A percentile compares a stretch with the other conserved stretches of the same genome.
phyloP scores from a whole-genome alignment of 1,284 basidiomycete genomes.

The Stygiomarasmius scandens region DNA sequence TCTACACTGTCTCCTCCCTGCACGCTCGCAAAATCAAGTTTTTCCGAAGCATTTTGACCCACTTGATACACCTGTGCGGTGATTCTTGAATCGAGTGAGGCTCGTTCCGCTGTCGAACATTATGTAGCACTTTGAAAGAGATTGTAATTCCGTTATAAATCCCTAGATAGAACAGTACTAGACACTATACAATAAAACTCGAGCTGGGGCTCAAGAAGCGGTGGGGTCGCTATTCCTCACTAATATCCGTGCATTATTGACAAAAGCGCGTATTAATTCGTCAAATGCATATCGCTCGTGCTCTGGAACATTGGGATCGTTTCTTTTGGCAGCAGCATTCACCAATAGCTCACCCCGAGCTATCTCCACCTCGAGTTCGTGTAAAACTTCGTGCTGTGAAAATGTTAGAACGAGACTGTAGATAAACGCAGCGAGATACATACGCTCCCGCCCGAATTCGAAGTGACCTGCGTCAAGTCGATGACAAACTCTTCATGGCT shows the following conservation, averaged over 20 bases:
- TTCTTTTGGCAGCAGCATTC: conserved; percentile 58
- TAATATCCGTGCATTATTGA: conserved; percentile 77
- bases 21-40: conserved; percentile 45
- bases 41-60: conserved; percentile 52
- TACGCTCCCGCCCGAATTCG: conserved; percentile 53
- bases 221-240: conserved; percentile 56
- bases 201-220: neutral
- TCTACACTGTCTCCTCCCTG: conserved; percentile 38
- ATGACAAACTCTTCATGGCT: conserved; percentile 90
- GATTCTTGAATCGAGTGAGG: conserved; percentile 37
- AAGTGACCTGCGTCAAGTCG: conserved; percentile 91
- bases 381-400: conserved; percentile 59
- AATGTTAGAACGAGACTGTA: neutral
- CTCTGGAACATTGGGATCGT: conserved; percentile 57
- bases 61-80: conserved; percentile 23
- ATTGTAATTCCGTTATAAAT: no score
- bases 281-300: conserved; percentile 74
- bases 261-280: conserved; percentile 80
- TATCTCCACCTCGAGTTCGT: conserved; percentile 77
- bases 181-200: no score
- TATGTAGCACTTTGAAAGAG: conserved; percentile 1
- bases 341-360: conserved; percentile 63
- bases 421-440: conserved; percentile 25
- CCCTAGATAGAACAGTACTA: no score
- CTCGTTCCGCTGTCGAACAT: conserved; percentile 71